A percentile compares a stretch with the other conserved stretches of the same genome.
These are phyloP conservation scores for Cercospora citrullina DNA, from an alignment of 2,329 filamentous ascomycete species.

Conservation along the genomic window DNA sequence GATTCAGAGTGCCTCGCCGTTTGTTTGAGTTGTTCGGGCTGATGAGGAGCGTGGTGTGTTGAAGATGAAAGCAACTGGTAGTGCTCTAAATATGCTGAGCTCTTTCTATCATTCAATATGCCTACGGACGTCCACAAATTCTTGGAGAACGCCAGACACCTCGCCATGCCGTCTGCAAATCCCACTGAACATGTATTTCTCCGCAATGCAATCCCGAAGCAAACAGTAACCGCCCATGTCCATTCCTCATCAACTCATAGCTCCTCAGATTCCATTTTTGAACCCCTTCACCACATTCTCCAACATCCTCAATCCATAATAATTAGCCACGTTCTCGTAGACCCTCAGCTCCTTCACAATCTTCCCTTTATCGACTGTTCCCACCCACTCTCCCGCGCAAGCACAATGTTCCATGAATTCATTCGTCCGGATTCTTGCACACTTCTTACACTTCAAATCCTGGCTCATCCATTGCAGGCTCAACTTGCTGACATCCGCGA, in stretches of 20 bases:
- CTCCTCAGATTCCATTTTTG: conserved; percentile 1
- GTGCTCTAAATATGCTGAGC: background rate
- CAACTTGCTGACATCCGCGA: conserved; percentile 72
- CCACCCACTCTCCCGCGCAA: conserved; percentile 83
- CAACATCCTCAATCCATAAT: conserved; percentile 81
- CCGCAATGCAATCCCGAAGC: background rate
- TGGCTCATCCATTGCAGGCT: conserved; percentile 82
- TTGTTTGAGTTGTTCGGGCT: background rate
- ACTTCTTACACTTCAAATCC: conserved; percentile 83
- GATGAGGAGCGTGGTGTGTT: background rate
- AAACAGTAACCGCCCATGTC: background rate
- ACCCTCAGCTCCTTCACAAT: conserved; percentile 66
- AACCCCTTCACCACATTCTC: conserved; percentile 61
- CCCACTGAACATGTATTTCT: background rate
- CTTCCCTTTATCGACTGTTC: conserved; percentile 67
- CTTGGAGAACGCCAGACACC: background rate
- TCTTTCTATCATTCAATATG: background rate
- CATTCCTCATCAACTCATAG: background rate
- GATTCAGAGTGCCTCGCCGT: background rate
- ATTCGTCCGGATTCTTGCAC: conserved; percentile 67
- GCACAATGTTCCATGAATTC: conserved; percentile 97
- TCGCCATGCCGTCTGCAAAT: background rate
- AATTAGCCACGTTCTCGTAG: conserved; percentile 71
- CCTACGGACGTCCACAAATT: background rate
- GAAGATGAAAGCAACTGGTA: background rate